Evolutionary conservation across 1,139 yeast species (phyloP).

Genomic region (Yamadazyma songkhlaensis): DNA sequence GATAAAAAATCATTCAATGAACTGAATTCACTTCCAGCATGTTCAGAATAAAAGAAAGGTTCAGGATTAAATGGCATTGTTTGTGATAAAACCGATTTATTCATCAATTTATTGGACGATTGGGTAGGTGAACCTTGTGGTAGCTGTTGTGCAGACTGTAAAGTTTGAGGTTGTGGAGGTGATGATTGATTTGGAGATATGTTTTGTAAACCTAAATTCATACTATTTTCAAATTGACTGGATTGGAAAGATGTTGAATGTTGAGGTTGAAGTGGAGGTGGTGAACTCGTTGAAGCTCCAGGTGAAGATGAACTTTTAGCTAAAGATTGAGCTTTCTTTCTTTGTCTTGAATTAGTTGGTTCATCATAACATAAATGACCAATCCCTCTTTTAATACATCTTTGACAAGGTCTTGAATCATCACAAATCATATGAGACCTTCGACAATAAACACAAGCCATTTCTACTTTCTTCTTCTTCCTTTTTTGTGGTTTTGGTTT

Average conservation of each 20-base stretch:
- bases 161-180: neutral
- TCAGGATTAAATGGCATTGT: conserved; percentile 56
- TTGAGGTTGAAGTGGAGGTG: conserved; percentile 1
- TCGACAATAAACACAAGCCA: conserved; percentile 89
- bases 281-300: neutral
- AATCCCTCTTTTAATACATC: conserved; percentile 85
- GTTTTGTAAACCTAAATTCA: neutral
- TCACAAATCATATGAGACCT: conserved; percentile 96
- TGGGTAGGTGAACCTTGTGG: conserved; percentile 4
- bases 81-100: conserved; percentile 38
- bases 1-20: conserved; percentile 86
- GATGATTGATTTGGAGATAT: neutral
- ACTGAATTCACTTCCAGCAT: conserved; percentile 90
- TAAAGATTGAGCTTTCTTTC: conserved; percentile 36
- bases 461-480: conserved; percentile 55
- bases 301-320: conserved; percentile 10
- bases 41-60: conserved; percentile 83
- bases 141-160: conserved; percentile 1
- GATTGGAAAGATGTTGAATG: neutral
- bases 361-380: conserved; percentile 90
- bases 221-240: neutral
- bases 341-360: conserved; percentile 46
- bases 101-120: conserved; percentile 1
- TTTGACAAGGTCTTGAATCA: conserved; percentile 76
- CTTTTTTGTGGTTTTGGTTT: conserved; percentile 16